Conservation (phyloP, 176 grass and related monocot genomes). For the maize (Zea mays) region Zm-B73-REFERENCE-NAM-5.0 NC_050098.1:70285501-70286000, state of each 20-base stretch:
- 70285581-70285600: no score
- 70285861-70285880: not conserved
- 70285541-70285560: conserved; percentile 3
- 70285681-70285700: no score
- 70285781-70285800: not conserved
- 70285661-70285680: not conserved
- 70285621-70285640: not conserved
- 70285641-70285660: not conserved
- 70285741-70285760: not conserved
- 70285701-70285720: not conserved
- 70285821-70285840: not conserved
- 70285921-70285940: not conserved
- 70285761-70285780: not conserved
- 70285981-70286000: conserved; percentile 5
- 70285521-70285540: not conserved
- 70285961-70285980: not conserved
- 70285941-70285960: not conserved
- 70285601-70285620: no score
- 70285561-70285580: not conserved
- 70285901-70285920: conserved; percentile 6
- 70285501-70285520: not conserved
- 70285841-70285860: not conserved
- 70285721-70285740: not conserved
- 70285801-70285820: not conserved
- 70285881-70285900: not conserved